These are phyloP conservation scores for Voacanga thouarsii DNA, from an alignment of 257 asterid genomes.

Conservation along the genomic window DNA sequence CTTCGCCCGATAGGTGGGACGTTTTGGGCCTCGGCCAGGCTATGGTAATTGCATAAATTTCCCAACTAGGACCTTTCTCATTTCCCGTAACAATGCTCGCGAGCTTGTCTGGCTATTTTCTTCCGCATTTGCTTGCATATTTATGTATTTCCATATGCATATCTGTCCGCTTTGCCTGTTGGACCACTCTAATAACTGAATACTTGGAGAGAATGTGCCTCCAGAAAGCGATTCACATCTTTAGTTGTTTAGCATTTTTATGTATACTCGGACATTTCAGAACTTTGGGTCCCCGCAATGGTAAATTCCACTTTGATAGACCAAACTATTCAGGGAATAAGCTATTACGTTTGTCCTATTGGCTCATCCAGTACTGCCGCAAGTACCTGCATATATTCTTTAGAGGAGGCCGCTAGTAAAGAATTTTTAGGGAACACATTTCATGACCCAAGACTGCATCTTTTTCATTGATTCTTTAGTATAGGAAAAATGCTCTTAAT, in stretches of 20 bases:
- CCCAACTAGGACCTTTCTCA: not conserved
- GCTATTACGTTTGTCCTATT: not conserved
- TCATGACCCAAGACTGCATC: not conserved
- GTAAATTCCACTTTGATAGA: not conserved
- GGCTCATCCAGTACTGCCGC: not conserved
- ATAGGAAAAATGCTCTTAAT: not conserved
- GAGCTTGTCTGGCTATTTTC: not conserved
- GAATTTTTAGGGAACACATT: not conserved
- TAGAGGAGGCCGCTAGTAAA: not conserved
- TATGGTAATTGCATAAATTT: slow-evolving; percentile 48
- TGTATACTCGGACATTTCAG: not conserved
- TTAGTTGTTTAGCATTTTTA: not conserved
- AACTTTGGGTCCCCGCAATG: not conserved
- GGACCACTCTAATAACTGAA: not conserved
- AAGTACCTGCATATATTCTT: not conserved
- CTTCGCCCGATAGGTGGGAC: slow-evolving; percentile 71
- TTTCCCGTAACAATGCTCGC: not conserved
- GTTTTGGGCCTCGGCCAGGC: slow-evolving; percentile 99
- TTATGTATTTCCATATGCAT: not conserved
- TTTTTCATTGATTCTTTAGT: not conserved
- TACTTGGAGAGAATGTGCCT: not conserved
- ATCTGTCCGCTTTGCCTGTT: not conserved
- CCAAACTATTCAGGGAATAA: not conserved
- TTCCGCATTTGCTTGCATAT: not conserved
- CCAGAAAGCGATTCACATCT: not conserved